These are phyloP conservation scores for Thraustochytrium sp. DNA, from an alignment of 352 stramenopile species.

Conservation along the genomic window DNA sequence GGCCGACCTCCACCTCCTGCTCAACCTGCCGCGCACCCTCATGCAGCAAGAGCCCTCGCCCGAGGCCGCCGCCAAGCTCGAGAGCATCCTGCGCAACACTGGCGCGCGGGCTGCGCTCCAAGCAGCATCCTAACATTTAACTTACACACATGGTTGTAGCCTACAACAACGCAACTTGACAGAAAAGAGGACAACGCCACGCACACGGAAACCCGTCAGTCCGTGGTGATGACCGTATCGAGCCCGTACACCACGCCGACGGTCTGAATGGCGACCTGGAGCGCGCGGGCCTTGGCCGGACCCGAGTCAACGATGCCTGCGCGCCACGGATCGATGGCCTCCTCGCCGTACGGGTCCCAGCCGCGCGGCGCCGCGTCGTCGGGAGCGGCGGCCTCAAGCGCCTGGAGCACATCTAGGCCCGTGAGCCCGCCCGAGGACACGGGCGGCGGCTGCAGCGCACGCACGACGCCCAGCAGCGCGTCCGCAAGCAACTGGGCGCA, in stretches of 20 bases:
- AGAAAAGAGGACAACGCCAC: too few species aligned
- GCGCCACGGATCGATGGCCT: not conserved
- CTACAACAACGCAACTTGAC: not conserved
- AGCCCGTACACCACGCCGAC: not conserved
- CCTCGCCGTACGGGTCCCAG: not conserved
- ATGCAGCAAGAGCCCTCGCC: not conserved
- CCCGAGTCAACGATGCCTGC: not conserved
- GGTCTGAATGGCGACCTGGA: not conserved
- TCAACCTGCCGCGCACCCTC: not conserved
- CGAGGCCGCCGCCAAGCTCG: not conserved
- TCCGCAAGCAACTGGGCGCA: not conserved
- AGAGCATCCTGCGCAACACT: constrained; percentile 6
- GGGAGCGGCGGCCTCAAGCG: not conserved
- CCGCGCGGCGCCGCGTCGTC: not conserved
- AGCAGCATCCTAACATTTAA: too few species aligned
- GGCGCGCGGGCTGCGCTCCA: not conserved
- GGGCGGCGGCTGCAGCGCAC: not conserved
- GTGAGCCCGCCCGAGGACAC: not conserved
- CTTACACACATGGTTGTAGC: not conserved
- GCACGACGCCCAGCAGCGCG: not conserved
- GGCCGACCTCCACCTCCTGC: constrained; percentile 8
- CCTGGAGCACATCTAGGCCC: not conserved
- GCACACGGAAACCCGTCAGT: too few species aligned
- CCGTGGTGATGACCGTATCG: not conserved
- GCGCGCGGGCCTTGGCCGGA: not conserved